These are phyloP conservation scores for Pugionium dolabratum DNA, from an alignment of 345 rosid species.

Conservation along the genomic window DNA sequence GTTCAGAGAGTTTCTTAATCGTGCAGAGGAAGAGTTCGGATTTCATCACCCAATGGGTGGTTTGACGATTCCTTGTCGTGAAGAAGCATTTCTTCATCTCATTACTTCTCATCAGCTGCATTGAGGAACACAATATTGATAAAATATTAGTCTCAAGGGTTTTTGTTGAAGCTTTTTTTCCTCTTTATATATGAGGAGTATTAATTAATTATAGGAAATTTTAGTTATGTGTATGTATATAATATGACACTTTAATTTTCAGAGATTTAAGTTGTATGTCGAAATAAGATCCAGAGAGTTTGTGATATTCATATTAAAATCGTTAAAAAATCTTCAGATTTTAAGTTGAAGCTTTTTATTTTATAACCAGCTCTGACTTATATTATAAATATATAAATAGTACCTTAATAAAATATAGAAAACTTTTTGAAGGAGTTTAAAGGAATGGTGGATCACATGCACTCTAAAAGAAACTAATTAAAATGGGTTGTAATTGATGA, in stretches of 20 bases:
- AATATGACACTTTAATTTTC: constrained; percentile 13
- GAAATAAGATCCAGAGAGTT: constrained; percentile 2
- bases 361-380: constrained; percentile 16
- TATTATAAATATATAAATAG: background rate
- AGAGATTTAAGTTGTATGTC: constrained; percentile 10
- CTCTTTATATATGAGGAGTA: background rate
- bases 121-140: constrained; percentile 28
- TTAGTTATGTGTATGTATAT: constrained; percentile 17
- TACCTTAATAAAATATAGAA: background rate
- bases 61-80: constrained; percentile 76
- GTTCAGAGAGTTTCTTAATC: constrained; percentile 57
- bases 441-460: constrained; percentile 42
- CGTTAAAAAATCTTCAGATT: background rate
- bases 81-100: constrained; percentile 57
- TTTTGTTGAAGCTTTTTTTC: constrained; percentile 3
- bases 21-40: constrained; percentile 80
- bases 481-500: constrained; percentile 26
- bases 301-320: constrained; percentile 10
- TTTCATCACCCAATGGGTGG: constrained; percentile 80
- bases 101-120: constrained; percentile 46
- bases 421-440: constrained; percentile 10
- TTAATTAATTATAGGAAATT: background rate
- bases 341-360: background rate
- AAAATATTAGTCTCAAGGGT: background rate
- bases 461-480: constrained; percentile 13